Conservation (phyloP, 2,329 filamentous ascomycete species). For the Aureobasidium sp. region DNA sequence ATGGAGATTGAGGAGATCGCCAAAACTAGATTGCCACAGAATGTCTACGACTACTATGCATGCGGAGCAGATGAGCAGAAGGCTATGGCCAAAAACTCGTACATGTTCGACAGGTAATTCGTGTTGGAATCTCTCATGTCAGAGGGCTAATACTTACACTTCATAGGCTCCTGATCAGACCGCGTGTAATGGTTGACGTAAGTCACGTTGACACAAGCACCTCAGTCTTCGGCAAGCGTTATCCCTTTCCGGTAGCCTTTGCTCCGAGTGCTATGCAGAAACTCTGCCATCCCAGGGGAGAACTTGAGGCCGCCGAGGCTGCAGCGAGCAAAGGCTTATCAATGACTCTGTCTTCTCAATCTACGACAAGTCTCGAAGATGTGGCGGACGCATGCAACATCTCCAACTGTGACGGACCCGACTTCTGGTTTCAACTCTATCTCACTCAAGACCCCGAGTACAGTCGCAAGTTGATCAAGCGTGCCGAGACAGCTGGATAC, state of each 20-base stretch:
- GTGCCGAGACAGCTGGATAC: slow-evolving; percentile 22
- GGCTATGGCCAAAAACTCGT: neutral
- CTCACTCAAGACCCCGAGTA: slow-evolving; percentile 17
- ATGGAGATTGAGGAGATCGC: slow-evolving; percentile 8
- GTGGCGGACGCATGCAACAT: slow-evolving; percentile 15
- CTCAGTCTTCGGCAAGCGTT: slow-evolving; percentile 35
- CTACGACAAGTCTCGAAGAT: slow-evolving; percentile 23
- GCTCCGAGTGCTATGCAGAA: slow-evolving; percentile 25
- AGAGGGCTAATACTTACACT: neutral
- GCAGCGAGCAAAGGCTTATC: slow-evolving; percentile 18
- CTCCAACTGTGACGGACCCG: slow-evolving; percentile 13
- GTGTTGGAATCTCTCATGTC: no score
- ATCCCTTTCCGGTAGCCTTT: slow-evolving; percentile 27
- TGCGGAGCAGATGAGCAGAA: slow-evolving; percentile 11
- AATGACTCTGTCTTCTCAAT: slow-evolving; percentile 22
- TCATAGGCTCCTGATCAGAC: slow-evolving; percentile 19
- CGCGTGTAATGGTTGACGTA: slow-evolving; percentile 31
- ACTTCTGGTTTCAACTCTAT: slow-evolving; percentile 21
- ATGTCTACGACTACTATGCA: slow-evolving; percentile 12
- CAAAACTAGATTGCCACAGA: slow-evolving; percentile 1
- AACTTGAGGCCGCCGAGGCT: slow-evolving; percentile 23
- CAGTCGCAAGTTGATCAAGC: slow-evolving; percentile 18
- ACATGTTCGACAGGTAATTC: neutral
- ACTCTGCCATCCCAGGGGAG: slow-evolving; percentile 22
- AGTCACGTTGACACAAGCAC: slow-evolving; percentile 33